Base-by-base conservation (phyloP, 257 asterid genomes). In the Nicotiana undulata region DNA sequence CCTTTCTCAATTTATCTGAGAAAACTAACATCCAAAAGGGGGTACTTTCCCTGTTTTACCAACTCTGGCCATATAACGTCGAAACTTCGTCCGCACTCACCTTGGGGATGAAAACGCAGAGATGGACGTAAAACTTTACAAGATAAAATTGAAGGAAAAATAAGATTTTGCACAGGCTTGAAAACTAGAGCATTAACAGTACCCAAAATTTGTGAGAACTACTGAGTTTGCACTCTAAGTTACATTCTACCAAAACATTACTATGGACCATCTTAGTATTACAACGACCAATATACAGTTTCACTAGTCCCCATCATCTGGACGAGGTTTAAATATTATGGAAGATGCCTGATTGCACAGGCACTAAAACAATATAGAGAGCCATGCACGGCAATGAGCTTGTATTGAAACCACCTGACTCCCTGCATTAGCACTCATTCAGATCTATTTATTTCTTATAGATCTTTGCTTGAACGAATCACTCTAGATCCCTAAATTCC, bases 401-500 rank as follows among this genome's bases (percentile, higher is more conserved):
- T 44, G 77, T 22, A 44, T 22, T 12, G 22, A 22, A 70, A 72
- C 40, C 22, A 72, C 18, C 78, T 24, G 40, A 72, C 24, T 22
- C 16, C 34, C 31, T 46, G 60, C 60, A 40, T 44, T 46, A 72
- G 59, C 78, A 72, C 18, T 15, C 78, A 72, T 46, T 16, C n/a
- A 22, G 31, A 18, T 53, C 72, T 75, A 80, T 63, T 84, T 66
- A 77, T 83, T 80, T 67, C 22, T 64, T 60, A 85, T 83, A 79
- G 82, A 85, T 82, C 83, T 60, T 83, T 65, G 16, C 37, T 67
- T 65, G 13, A 75, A 55, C 83, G 49, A 81, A 82, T 31, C 82
- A 81, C 63, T 31, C 79, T 28, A 60, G 70, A 17, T 85, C 79
- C 89, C 76, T 75, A 75, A 82, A 72, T 84, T 76, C 51, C 53